Evolutionary conservation across 768 basidiomycete species (phyloP).

Genomic region (Tricholomella constricta): DNA sequence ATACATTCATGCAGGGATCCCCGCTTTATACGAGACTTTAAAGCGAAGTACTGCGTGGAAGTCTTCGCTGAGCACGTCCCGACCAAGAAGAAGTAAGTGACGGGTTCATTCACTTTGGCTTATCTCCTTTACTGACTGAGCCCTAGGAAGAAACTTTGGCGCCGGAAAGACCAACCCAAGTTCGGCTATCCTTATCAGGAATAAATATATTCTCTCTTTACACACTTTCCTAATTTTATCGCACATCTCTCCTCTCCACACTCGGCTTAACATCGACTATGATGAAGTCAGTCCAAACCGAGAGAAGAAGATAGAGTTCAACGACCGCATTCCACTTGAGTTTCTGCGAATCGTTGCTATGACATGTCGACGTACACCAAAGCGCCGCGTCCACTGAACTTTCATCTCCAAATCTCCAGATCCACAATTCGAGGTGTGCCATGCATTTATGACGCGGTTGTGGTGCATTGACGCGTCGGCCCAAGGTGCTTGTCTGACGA

Average conservation of each 20-base stretch:
- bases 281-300: too few species aligned
- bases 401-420: too few species aligned
- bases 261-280: too few species aligned
- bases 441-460: too few species aligned
- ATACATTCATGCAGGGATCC: conserved; percentile 70
- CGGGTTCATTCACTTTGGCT: not conserved
- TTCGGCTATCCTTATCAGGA: conserved; percentile 92
- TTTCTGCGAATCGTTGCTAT: too few species aligned
- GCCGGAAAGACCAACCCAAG: conserved; percentile 82
- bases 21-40: conserved; percentile 93
- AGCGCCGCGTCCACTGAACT: too few species aligned
- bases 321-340: too few species aligned
- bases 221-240: conserved; percentile 1
- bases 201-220: conserved; percentile 27
- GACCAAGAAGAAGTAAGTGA: conserved; percentile 87
- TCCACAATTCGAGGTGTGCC: too few species aligned
- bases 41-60: conserved; percentile 78
- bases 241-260: not conserved
- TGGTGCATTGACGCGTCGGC: too few species aligned
- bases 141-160: conserved; percentile 86
- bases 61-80: conserved; percentile 82
- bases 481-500: too few species aligned
- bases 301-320: too few species aligned
- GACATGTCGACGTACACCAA: too few species aligned
- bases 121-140: conserved; percentile 5